phyloP scores from a whole-genome alignment of 208 protist genomes.

The Leishmania aethiopica region DNA sequence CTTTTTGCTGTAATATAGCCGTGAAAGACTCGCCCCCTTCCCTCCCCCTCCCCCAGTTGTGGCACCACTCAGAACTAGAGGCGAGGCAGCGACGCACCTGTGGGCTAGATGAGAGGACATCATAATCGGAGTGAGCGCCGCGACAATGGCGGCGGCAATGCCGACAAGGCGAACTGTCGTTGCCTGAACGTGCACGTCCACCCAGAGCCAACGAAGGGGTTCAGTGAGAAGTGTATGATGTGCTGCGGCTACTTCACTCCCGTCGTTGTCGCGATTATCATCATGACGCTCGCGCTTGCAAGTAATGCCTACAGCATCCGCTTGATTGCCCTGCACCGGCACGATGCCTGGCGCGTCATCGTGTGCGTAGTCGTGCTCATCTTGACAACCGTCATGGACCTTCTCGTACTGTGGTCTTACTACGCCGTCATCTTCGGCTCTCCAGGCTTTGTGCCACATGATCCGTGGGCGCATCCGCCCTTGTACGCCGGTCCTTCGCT shows the following conservation, averaged over 20 bases:
- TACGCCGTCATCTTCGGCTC: conserved; percentile 48
- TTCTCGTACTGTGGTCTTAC: conserved; percentile 43
- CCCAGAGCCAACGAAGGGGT: conserved; percentile 25
- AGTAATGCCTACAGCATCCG: conserved; percentile 46
- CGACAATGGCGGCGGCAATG: not conserved
- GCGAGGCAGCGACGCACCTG: not conserved
- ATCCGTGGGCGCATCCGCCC: conserved; percentile 53
- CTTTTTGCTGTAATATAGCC: not conserved
- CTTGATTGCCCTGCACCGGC: conserved; percentile 30
- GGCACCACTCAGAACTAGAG: not conserved
- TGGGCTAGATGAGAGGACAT: not conserved
- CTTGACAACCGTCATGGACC: conserved; percentile 19
- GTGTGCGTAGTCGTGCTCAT: conserved; percentile 49
- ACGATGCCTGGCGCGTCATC: conserved; percentile 41
- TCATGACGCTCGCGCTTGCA: conserved; percentile 28
- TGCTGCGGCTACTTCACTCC: conserved; percentile 55
- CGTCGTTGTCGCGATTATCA: conserved; percentile 39
- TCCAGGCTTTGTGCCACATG: conserved; percentile 58
- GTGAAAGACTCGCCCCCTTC: not conserved
- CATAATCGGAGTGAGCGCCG: too few relatives aligned
- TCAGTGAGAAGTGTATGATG: conserved; percentile 38
- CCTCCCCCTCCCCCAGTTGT: not conserved
- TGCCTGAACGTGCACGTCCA: conserved; percentile 44
- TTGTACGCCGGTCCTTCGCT: conserved; percentile 20
- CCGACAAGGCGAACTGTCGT: not conserved